Percentiles rank a stretch among this genome's conserved stretches.
Evolutionary conservation across 257 asterid genomes (phyloP).

Genomic region (Ehretia macrophylla): DNA sequence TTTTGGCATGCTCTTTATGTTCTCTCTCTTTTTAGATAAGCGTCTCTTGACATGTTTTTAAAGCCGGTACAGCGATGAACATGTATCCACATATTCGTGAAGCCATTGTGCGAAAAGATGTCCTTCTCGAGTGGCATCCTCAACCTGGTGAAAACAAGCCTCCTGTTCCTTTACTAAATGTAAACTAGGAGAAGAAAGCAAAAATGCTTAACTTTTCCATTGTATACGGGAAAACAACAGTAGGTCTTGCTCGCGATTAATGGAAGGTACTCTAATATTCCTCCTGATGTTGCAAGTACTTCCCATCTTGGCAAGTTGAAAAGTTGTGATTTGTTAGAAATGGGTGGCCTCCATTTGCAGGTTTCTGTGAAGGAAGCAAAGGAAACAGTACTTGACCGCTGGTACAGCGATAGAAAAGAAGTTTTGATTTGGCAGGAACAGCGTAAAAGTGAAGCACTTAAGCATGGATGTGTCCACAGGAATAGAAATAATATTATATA

Average conservation of each 20-base stretch:
- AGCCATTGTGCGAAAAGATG: constrained; percentile 66
- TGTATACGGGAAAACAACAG: constrained; percentile 95
- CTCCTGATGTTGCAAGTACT: too few relatives aligned
- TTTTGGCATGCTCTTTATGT: too few relatives aligned
- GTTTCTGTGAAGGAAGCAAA: too few relatives aligned
- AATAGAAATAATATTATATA: too few relatives aligned
- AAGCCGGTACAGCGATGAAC: constrained; percentile 98
- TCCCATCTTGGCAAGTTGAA: constrained; percentile 11
- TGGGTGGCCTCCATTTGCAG: too few relatives aligned
- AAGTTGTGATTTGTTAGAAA: constrained; percentile 86
- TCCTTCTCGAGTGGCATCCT: too few relatives aligned
- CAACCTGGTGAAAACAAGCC: too few relatives aligned
- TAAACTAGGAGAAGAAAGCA: constrained; percentile 94
- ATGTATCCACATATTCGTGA: constrained; percentile 92
- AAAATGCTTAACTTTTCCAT: constrained; percentile 99
- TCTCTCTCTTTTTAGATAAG: too few relatives aligned
- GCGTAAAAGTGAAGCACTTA: constrained; percentile 69
- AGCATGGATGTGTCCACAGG: constrained; percentile 44
- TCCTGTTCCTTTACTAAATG: constrained; percentile 95
- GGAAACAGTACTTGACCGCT: constrained; percentile 80
- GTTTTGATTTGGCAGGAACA: constrained; percentile 78
- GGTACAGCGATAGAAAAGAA: constrained; percentile 95
- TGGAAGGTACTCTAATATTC: constrained; percentile 90
- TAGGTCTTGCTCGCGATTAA: too few relatives aligned
- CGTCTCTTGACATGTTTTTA: too few relatives aligned